Percentiles rank a stretch among this genome's conserved stretches.
Evolutionary conservation across 2,329 filamentous ascomycete species (phyloP).

Genomic region (Lachnellula hyalina): DNA sequence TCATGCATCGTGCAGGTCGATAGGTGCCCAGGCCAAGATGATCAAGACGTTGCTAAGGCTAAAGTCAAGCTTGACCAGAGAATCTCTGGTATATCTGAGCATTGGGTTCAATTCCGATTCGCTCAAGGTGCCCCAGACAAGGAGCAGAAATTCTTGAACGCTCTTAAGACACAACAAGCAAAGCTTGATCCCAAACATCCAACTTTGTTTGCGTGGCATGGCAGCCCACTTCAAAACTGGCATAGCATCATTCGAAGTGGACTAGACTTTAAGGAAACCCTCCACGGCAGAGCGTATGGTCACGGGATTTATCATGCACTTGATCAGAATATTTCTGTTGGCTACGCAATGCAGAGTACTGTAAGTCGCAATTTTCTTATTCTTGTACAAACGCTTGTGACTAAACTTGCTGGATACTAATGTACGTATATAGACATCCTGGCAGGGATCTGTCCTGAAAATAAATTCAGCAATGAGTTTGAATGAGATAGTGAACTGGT

Average conservation of each 20-base stretch:
- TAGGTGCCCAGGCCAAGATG: slow-evolving; percentile 27
- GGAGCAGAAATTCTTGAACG: slow-evolving; percentile 66
- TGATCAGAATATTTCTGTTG: slow-evolving; percentile 48
- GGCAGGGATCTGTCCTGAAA: slow-evolving; percentile 63
- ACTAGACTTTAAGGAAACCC: slow-evolving; percentile 60
- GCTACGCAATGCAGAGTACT: slow-evolving; percentile 11
- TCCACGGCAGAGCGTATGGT: slow-evolving; percentile 66
- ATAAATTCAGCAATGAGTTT: slow-evolving; percentile 61
- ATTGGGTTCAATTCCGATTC: slow-evolving; percentile 78
- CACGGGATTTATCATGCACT: slow-evolving; percentile 78
- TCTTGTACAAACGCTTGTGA: not conserved
- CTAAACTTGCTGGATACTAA: slow-evolving; percentile 7
- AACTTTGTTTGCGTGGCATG: slow-evolving; percentile 84
- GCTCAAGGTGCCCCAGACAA: slow-evolving; percentile 86
- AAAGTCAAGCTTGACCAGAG: slow-evolving; percentile 29
- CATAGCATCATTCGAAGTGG: slow-evolving; percentile 84
- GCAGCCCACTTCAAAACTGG: slow-evolving; percentile 73
- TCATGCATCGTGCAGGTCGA: slow-evolving; percentile 80
- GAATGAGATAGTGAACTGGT: slow-evolving; percentile 74
- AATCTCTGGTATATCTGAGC: slow-evolving; percentile 54
- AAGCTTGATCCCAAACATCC: slow-evolving; percentile 42
- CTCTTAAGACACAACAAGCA: slow-evolving; percentile 45
- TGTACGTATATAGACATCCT: slow-evolving; percentile 33
- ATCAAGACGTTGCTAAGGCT: slow-evolving; percentile 14
- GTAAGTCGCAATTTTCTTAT: slow-evolving; percentile 10